These are phyloP conservation scores for Tieghemostelium lacteum DNA, from an alignment of 78 protist genomes.

Conservation along the genomic window DNA sequence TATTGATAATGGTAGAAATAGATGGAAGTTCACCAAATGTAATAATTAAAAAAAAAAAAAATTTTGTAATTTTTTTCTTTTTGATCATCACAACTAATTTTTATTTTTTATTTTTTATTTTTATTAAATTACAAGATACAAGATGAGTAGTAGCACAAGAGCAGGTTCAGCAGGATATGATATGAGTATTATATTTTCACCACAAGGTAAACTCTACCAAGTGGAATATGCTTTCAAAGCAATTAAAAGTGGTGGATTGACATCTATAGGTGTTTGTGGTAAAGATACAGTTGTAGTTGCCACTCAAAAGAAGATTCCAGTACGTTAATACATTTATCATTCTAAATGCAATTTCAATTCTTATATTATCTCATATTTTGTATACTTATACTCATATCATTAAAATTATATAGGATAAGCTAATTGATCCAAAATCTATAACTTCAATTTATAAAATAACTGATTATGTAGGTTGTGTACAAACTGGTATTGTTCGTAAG, in stretches of 20 bases:
- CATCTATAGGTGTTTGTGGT: constrained; percentile 96
- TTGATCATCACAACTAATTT: not conserved
- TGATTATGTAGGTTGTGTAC: constrained; percentile 91
- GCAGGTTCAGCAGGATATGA: constrained; percentile 95
- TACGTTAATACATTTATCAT: constrained; percentile 8
- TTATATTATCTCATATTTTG: not conserved
- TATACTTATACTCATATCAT: not conserved
- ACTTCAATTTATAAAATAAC: constrained; percentile 92
- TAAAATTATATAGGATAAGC: constrained; percentile 87
- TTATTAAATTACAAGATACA: not conserved
- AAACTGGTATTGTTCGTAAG: constrained; percentile 93
- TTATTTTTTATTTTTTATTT: no score
- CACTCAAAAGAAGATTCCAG: constrained; percentile 96
- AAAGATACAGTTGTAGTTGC: constrained; percentile 91
- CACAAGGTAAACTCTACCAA: constrained; percentile 98
- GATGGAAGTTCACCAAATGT: no score
- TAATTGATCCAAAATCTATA: constrained; percentile 90
- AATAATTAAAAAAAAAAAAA: no score
- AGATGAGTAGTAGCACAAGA: constrained; percentile 65
- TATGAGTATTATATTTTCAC: constrained; percentile 96
- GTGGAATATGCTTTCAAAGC: constrained; percentile 99
- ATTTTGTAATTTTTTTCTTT: no score
- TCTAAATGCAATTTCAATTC: not conserved
- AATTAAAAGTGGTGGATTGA: constrained; percentile 87
- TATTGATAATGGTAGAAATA: not conserved